Conservation (phyloP, 192 early-diverging fungal genomes). For the Cetraspora pellucida region DNA sequence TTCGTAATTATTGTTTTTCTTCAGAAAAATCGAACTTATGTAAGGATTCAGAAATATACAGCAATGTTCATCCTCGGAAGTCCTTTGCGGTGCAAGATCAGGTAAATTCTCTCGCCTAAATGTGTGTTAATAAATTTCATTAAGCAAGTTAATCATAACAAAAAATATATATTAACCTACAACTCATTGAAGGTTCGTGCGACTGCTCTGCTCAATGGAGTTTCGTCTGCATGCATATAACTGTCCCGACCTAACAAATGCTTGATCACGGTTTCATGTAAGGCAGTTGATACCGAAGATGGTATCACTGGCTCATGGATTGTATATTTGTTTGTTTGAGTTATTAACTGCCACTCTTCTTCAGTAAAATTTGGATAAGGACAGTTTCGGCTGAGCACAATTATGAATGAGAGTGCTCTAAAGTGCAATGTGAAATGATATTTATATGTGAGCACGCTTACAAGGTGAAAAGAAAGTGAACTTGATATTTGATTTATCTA, state of each 20-base stretch:
- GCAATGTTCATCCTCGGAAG: conserved; percentile 18
- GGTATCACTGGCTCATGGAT: conserved; percentile 31
- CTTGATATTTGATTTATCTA: no score
- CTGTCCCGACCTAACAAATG: conserved; percentile 27
- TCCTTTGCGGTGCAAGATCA: conserved; percentile 26
- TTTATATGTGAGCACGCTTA: conserved; percentile 11
- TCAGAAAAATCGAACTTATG: conserved; percentile 17
- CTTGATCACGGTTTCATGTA: conserved; percentile 23
- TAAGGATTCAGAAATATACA: conserved; percentile 30
- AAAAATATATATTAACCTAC: conserved; percentile 20
- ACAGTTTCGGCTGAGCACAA: conserved; percentile 20
- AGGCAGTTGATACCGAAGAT: conserved; percentile 18
- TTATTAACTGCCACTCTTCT: conserved; percentile 25
- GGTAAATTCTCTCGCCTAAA: conserved; percentile 12
- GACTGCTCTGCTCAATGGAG: conserved; percentile 28
- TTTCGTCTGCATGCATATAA: conserved; percentile 32
- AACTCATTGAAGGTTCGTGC: conserved; percentile 28
- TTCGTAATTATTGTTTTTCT: conserved; percentile 24
- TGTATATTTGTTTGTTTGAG: conserved; percentile 2
- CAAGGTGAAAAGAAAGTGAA: neutral
- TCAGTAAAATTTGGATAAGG: conserved; percentile 25
- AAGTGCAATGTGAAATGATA: neutral
- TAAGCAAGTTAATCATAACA: neutral
- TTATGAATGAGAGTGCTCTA: conserved; percentile 31
- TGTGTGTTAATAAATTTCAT: conserved; percentile 14